Evolutionary conservation across 306 rosid genomes (phyloP), one percentile per base, ranked within the genome.

Genomic region (Delonix regia): DNA sequence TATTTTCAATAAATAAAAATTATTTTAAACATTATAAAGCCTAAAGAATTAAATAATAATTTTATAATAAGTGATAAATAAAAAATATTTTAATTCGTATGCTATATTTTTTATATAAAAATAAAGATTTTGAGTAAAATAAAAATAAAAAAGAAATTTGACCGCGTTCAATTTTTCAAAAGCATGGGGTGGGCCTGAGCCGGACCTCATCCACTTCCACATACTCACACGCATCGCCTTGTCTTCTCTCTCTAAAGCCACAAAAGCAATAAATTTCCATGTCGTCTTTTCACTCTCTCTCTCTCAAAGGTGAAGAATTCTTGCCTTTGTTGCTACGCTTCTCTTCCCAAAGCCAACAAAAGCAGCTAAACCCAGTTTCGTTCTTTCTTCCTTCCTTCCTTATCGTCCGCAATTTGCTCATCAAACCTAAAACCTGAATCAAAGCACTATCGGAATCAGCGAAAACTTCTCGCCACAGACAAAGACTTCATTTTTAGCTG

Each of bases 281-380:
- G 30, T 62, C 27, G 21, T 60, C 33, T 60, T 2, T 16, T 11
- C 3, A 41, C 8, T 6, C 1, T 10, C 62, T 18, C 51, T 41
- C 77, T 65, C 48, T 65, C 78, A 4, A 64, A 38, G 19, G 49
- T 64, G 24, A 55, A 52, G 52, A 53, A 62, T 82, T 49, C 85
- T 44, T 70, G 48, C 62, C 82, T 77, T 70, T 49, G 69, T 64
- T 27, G 36, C 69, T 76, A 76, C 69, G 78, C 33, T 25, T 69
- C 12, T 15, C 51, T 71, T 19, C 76, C 63, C 76, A n/a, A 71
- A 38, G 8, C 73, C 44, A 10, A 4, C 71, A 7, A 39, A 7
- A 73, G 53, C 77, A 55, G 13, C 39, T 2, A 5, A 24, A 14
- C 53, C 67, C 77, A 24, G 52, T 53, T 42, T 15, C 1, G 33